Evolutionary conservation across 768 basidiomycete species (phyloP).

Genomic region (Calocybe indica): DNA sequence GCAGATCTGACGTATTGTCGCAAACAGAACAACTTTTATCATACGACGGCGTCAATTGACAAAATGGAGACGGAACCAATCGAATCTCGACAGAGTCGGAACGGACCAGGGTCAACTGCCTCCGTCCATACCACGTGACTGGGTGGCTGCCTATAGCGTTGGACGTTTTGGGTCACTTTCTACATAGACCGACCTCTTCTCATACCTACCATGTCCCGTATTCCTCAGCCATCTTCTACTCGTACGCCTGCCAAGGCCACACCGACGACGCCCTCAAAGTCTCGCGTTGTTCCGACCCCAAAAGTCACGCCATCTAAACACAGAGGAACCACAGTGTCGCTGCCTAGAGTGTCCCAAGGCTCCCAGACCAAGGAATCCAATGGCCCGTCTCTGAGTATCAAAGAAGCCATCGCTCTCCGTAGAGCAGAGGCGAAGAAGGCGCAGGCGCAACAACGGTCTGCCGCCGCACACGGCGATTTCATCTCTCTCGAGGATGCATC

Average conservation of each 20-base stretch:
- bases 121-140: not conserved
- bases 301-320: slow-evolving; percentile 2
- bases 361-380: slow-evolving; percentile 2
- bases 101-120: no score
- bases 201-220: slow-evolving; percentile 24
- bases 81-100: no score
- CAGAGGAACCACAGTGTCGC: slow-evolving; percentile 15
- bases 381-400: slow-evolving; percentile 42
- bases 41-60: no score
- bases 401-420: slow-evolving; percentile 74
- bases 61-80: no score
- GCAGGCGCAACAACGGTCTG: slow-evolving; percentile 16
- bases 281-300: slow-evolving; percentile 12
- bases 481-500: slow-evolving; percentile 44
- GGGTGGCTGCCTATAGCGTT: not conserved
- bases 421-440: slow-evolving; percentile 75
- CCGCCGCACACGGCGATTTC: slow-evolving; percentile 27
- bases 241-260: slow-evolving; percentile 18
- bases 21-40: no score
- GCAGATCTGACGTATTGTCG: no score
- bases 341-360: slow-evolving; percentile 3
- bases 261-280: slow-evolving; percentile 19
- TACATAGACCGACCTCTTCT: not conserved
- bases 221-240: slow-evolving; percentile 25
- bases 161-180: not conserved